Evolutionary conservation across 1,284 basidiomycete species (phyloP), one percentile per base, ranked within the genome.

Genomic region (Ustilago esculenta): DNA sequence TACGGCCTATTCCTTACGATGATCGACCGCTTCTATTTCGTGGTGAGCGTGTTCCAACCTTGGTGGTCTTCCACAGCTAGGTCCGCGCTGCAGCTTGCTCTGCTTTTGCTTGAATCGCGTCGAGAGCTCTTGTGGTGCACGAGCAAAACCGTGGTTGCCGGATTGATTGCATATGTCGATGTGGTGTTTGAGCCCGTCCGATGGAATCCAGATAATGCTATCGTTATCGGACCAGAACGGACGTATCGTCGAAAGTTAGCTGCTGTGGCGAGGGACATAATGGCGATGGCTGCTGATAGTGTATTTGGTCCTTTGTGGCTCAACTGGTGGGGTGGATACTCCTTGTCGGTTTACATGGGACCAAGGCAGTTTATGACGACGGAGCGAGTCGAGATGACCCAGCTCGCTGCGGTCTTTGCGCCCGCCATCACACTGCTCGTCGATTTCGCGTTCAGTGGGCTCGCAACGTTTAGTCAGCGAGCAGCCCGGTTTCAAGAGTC

Each of bases 301-400:
- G 60, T 60, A 20, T 65, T 70, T 46, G 67, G 67, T 11, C 47
- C 48, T 12, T 23, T 50, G 12, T 70, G 67, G 67, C 49, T 60
- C 32, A 64, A 64, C 37, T 70, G 67, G 67, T 65, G 60, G 60
- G 67, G 67, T 29, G 67, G 67, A n/a, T 64, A 64, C 7, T 58
- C 60, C 29, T 40, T 65, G 11, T 47, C 60, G 9, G 59, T 64
- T 0, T 70, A 64, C 39, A 24, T 59, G 43, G 52, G 35, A 2
- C 60, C 60, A n/a, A 23, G 49, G 9, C 37, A 65, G 14, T 70
- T 51, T 20, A 60, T 58, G 60, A 52, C 60, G 27, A 52, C 55
- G n/a, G 67, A 70, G 18, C 44, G 52, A 24, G 60, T 70, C 15
- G 67, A 64, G 24, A 44, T 65, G 48, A 57, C 61, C 18, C 67